These are phyloP conservation scores for Porphyrellus cyaneotinctus DNA, from an alignment of 768 basidiomycete genomes.

Conservation along the genomic window DNA sequence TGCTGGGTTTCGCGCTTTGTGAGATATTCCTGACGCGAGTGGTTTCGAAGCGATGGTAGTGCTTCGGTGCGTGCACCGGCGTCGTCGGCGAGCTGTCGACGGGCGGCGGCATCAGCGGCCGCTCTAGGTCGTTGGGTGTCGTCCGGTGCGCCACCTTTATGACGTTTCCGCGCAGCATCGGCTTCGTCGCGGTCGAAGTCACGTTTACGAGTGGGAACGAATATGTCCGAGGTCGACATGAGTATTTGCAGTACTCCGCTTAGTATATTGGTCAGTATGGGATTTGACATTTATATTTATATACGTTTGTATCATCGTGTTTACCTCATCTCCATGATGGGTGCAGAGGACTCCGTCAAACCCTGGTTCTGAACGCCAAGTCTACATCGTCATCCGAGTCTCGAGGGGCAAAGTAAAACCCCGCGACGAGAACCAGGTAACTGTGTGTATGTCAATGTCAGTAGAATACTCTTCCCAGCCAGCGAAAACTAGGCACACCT, in stretches of 20 bases:
- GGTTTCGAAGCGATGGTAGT: conserved; percentile 73
- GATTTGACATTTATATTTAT: too few relatives aligned
- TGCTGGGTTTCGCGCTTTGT: conserved; percentile 96
- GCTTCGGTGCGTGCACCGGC: conserved; percentile 49
- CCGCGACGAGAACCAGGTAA: conserved; percentile 85
- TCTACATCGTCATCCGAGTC: conserved; percentile 21
- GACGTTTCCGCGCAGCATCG: conserved; percentile 64
- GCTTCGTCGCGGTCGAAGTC: conserved; percentile 61
- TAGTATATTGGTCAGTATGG: too few relatives aligned
- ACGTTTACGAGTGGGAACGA: conserved; percentile 35
- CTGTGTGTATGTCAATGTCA: conserved; percentile 37
- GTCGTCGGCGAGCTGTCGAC: conserved; percentile 82
- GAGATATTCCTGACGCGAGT: conserved; percentile 92
- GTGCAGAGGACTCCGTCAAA: too few relatives aligned
- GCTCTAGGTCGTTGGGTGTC: too few relatives aligned
- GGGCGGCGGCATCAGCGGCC: conserved; percentile 77
- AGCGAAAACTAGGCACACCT: conserved; percentile 48
- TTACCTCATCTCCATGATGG: too few relatives aligned
- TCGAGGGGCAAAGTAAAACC: conserved; percentile 87
- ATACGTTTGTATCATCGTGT: too few relatives aligned
- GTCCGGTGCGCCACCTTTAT: conserved; percentile 42
- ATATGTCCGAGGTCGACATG: conserved; percentile 62
- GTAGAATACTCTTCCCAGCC: neutral
- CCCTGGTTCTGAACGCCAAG: conserved; percentile 1
- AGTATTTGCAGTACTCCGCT: too few relatives aligned